Conservation (phyloP, 2,329 filamentous ascomycete genomes). For the Aspergillus versicolor region DNA sequence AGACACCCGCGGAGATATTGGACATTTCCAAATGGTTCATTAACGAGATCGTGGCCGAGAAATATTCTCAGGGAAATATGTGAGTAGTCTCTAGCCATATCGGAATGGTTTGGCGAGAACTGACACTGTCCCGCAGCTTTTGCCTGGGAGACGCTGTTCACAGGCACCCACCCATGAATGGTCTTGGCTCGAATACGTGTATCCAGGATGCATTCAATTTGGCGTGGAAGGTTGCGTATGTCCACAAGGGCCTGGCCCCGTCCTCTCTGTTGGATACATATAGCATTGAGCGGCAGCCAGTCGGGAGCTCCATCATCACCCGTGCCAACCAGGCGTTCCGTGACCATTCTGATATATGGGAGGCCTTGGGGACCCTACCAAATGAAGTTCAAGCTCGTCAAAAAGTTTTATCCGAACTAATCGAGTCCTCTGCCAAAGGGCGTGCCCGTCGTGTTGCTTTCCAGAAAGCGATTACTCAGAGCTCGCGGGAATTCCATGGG, state of each 20-base stretch:
- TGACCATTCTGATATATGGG: background rate
- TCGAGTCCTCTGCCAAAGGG: no score
- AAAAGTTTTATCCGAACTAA: background rate
- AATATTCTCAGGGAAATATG: slow-evolving; percentile 54
- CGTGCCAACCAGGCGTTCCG: slow-evolving; percentile 22
- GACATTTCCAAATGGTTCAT: slow-evolving; percentile 59
- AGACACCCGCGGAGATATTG: slow-evolving; percentile 52
- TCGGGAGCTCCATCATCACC: slow-evolving; percentile 28
- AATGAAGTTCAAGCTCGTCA: background rate
- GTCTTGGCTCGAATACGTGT: slow-evolving; percentile 35
- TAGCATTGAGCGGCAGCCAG: slow-evolving; percentile 38
- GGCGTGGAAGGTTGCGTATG: slow-evolving; percentile 44
- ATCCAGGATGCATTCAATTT: slow-evolving; percentile 45
- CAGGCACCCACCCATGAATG: slow-evolving; percentile 29
- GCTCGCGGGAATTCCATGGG: background rate
- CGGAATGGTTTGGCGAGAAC: no score
- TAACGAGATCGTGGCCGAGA: slow-evolving; percentile 61
- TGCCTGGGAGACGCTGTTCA: slow-evolving; percentile 31
- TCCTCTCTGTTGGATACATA: slow-evolving; percentile 39
- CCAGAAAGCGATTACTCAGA: background rate
- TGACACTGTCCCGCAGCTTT: background rate
- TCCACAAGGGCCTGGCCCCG: slow-evolving; percentile 24
- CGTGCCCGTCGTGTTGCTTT: background rate
- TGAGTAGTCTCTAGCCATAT: slow-evolving; percentile 20
- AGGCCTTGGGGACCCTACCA: background rate